Conservation (phyloP, 805 yeast species). For the Metschnikowia bowlesiae region DNA sequence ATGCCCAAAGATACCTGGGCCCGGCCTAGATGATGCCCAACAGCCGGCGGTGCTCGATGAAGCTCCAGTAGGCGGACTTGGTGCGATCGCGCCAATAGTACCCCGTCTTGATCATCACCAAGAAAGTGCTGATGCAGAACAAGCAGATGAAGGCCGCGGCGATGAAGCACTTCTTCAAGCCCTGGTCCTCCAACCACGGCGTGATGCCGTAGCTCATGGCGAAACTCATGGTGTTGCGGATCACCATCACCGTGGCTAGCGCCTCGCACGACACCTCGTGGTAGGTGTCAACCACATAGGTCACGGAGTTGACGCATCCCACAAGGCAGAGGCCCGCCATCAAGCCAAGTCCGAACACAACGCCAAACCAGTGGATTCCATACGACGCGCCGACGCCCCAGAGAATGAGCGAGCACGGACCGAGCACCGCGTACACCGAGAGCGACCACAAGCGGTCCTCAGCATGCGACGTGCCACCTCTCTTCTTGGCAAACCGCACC, state of each 20-base stretch:
- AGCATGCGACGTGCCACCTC: slow-evolving; percentile 13
- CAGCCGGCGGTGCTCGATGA: slow-evolving; percentile 18
- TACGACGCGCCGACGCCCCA: slow-evolving; percentile 24
- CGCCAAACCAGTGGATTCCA: slow-evolving; percentile 22
- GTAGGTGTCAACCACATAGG: slow-evolving; percentile 25
- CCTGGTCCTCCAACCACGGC: slow-evolving; percentile 51
- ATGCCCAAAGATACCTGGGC: too few species aligned
- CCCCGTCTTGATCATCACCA: slow-evolving; percentile 36
- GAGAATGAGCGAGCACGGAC: slow-evolving; percentile 15
- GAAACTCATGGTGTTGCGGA: slow-evolving; percentile 57
- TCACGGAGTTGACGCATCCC: slow-evolving; percentile 26
- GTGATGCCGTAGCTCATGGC: slow-evolving; percentile 58
- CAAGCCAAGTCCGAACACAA: slow-evolving; percentile 24
- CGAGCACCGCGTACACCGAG: slow-evolving; percentile 14
- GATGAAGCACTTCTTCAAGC: slow-evolving; percentile 53
- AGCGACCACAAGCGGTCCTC: slow-evolving; percentile 15
- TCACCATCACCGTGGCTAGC: slow-evolving; percentile 48
- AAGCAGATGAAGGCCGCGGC: slow-evolving; percentile 52
- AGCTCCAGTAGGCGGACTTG: slow-evolving; percentile 30
- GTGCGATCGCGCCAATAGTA: slow-evolving; percentile 32
- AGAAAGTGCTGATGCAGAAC: slow-evolving; percentile 43
- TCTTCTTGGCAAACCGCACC: slow-evolving; percentile 10
- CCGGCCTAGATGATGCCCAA: background rate
- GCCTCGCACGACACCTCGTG: slow-evolving; percentile 27
- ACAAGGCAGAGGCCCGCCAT: slow-evolving; percentile 19